Base-by-base conservation (phyloP, 148 eudicot species). In the Diospyros kaki region DNA sequence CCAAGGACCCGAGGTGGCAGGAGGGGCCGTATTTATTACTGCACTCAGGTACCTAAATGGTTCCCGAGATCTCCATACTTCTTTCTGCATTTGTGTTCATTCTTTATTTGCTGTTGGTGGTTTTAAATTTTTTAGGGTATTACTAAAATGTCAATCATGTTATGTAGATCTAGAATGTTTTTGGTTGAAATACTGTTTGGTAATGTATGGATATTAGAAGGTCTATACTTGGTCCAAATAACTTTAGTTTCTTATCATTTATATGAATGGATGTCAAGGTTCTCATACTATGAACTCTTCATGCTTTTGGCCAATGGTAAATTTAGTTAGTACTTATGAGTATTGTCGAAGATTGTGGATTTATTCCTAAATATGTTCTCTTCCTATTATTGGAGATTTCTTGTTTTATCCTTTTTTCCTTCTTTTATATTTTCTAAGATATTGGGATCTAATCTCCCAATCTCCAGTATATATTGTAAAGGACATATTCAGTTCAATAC, bases 11-110 rank as follows among this genome's bases (percentile, higher is more conserved):
- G 99, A 78, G 94, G 89, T 61, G 99, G 99, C 44, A 93, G 87
- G 86, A 88, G 99, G 83, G 99, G 99, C 15, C 96, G 98, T 75
- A 82, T 96, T 68, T 93, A 83, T 85, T 96, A 93, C 86, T 89
- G 97, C 76, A 96, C 99, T 51, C 99, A 96, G 99, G 99, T 96
- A 86, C 48, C 18, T 54, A 38, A 13, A 1, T 64, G 51, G n/a
- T 44, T 42, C 48, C 5, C 40, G 42, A 6, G 83, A 62, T 52
- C 44, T 76, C 8, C 28, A 73, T 51, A 46, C 6, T 46, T 46
- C 48, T 17, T 18, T 56, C 11, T 43, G 18, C 28, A 15, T 70
- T 43, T 70, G 38, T 3, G 50, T 55, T 28, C 28, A 28, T 55
- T 3, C 61, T 9, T n/a, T 70, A 15, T 55, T 39, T 2, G 2